Evolutionary conservation across 495 filamentous ascomycete genomes (phyloP), one percentile per base, ranked within the genome.

Genomic region (Saxophila tyrrhenica): DNA sequence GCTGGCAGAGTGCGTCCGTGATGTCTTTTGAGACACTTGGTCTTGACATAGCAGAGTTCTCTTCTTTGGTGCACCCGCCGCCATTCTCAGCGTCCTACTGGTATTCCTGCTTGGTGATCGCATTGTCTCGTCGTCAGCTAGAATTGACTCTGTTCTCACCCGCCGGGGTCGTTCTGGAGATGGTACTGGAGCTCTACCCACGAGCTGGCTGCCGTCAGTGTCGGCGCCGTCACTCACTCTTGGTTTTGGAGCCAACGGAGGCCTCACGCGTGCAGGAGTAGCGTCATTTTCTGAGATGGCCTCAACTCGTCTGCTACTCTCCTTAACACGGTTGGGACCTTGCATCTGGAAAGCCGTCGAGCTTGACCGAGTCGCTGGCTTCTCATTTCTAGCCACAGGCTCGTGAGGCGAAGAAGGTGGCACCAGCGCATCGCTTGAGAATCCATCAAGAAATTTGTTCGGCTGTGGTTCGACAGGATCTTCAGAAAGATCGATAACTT

Each of bases 401-500:
- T 8, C 16, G 3, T 44, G 5, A n/a, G 48, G 53, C 23, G 57
- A 51, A 29, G 43, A 29, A 15, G 23, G 39, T 16, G 59, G 56
- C 11, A 29, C 21, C 15, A 58, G 48, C 7, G 59, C 55, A 48
- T 58, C 52, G n/a, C 51, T 63, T 54, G 58, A 56, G 20, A 62
- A 60, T 25, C 62, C 60, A 35, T 59, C 57, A 2, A 61, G 42
- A 20, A 62, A 62, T 20, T 55, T 17, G n/a, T 44, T 3, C 0
- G 62, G 62, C 29, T 58, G 20, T 0, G 64, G 62, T 23, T 58
- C 25, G 38, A 62, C 61, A 19, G 49, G 41, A 16, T 69, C 65
- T 17, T 65, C 64, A 22, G 51, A 47, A 7, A 64, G 49, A 41
- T 58, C 64, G 38, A 69, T 57, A 39, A 62, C 55, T 19, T 59